Conservation (phyloP, 208 protist genomes). For the Leishmania braziliensis region DNA sequence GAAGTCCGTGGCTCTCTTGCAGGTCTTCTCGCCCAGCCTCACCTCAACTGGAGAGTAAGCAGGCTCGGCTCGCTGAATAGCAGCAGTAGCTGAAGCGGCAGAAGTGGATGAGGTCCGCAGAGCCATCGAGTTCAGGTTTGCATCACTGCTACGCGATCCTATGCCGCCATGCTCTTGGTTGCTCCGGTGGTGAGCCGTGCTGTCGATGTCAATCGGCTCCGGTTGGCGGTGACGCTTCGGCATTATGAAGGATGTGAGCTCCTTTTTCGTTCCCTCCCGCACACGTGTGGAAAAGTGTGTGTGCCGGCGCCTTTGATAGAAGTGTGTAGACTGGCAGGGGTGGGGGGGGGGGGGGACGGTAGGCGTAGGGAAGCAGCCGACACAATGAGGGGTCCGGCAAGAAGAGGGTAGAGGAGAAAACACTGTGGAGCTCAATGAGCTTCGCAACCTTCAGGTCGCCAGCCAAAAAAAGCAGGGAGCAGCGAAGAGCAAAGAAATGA, state of each 20-base stretch:
- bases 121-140: neutral
- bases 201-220: slow-evolving; percentile 48
- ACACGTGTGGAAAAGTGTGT: too few relatives aligned
- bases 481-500: neutral
- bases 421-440: neutral
- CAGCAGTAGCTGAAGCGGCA: neutral
- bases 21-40: slow-evolving; percentile 22
- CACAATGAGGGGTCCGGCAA: neutral
- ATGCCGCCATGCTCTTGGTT: neutral
- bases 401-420: neutral
- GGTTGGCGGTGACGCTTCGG: slow-evolving; percentile 82
- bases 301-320: neutral
- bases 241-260: slow-evolving; percentile 32
- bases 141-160: neutral
- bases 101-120: neutral
- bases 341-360: neutral
- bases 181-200: slow-evolving; percentile 12
- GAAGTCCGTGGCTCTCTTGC: slow-evolving; percentile 25
- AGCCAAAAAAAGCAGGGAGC: neutral
- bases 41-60: slow-evolving; percentile 29
- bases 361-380: neutral
- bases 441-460: neutral
- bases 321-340: neutral
- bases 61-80: neutral
- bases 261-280: neutral